Percentiles rank a stretch among this genome's conserved stretches.
Conservation (phyloP, 495 filamentous ascomycete species). For the Viridothelium virens region DNA sequence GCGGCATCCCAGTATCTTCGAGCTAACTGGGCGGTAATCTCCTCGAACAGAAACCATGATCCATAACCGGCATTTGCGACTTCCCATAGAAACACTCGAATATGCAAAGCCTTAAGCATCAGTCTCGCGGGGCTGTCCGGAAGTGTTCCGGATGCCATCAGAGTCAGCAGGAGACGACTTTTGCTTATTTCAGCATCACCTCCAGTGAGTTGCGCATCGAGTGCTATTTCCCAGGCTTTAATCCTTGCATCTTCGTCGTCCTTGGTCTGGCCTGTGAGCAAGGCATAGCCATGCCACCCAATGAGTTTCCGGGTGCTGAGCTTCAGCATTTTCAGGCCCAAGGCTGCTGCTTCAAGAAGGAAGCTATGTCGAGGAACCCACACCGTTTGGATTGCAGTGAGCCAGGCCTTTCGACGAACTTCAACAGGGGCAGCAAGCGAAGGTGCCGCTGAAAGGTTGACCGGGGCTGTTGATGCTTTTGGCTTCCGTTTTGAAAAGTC, state of each 20-base stretch:
- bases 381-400: conserved; percentile 88
- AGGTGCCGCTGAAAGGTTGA: conserved; percentile 47
- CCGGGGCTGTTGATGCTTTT: conserved; percentile 36
- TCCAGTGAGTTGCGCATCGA: conserved; percentile 91
- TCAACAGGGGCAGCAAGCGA: conserved; percentile 76
- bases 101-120: conserved; percentile 89
- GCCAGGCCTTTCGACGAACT: conserved; percentile 82
- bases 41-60: conserved; percentile 52
- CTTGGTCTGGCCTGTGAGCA: conserved; percentile 68
- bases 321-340: conserved; percentile 71
- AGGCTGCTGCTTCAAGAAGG: conserved; percentile 72
- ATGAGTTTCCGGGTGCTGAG: conserved; percentile 71
- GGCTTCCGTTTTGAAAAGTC: conserved; percentile 40
- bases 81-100: conserved; percentile 79
- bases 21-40: conserved; percentile 59
- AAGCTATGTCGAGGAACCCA: conserved; percentile 88
- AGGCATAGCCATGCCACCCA: conserved; percentile 66
- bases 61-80: conserved; percentile 57
- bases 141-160: conserved; percentile 81
- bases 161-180: conserved; percentile 74
- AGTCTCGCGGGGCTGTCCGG: conserved; percentile 75
- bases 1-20: conserved; percentile 75
- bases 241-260: conserved; percentile 80
- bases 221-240: conserved; percentile 89
- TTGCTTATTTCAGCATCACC: conserved; percentile 86